Evolutionary conservation across 2,329 filamentous ascomycete genomes (phyloP), one percentile per base, ranked within the genome.

Genomic region (Paracoccidioides lutzii): DNA sequence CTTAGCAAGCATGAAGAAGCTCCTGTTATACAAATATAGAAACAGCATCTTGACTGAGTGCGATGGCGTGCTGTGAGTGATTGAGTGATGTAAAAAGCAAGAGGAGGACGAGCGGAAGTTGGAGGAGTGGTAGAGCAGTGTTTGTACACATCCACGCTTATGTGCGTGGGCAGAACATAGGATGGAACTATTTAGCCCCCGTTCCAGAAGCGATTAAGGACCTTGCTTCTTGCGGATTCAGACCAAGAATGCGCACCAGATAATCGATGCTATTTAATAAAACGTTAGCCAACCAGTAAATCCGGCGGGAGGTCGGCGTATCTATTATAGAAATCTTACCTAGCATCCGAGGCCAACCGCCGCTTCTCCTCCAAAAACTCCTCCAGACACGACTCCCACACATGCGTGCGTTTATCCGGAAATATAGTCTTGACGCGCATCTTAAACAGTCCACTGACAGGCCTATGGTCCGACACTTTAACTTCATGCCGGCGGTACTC

Each of bases 401-500:
- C 80, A 33, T 74, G 69, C 0, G 80, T 81, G 59, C 88, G 80
- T 66, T 81, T 79, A 63, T 81, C 79, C 5, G 81, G 77, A 58
- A 85, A 80, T 38, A 97, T 84, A 15, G 81, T 87, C 76, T 97
- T 98, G 58, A 96, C 79, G 53, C 87, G 82, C 54, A 96, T 80
- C 66, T 81, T 83, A 73, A 98, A 95, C 40, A 77, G 76, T 1
- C 87, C 93, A 59, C 86, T 95, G 35, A 98, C 93, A 8, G 93
- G 93, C 60, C 93, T 79, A 71, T 98, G 93, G 68, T 98, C 93
- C 37, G 88, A 95, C 4, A 91, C 87, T 58, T 85, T 80, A 38
- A 97, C 85, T 70, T 97, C 93, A 71, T 96, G 91, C 51, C 93
- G 77, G 52, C 80, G 78, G 70, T 98, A 98, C 61, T 95, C 88